Evolutionary conservation across 768 basidiomycete genomes (phyloP), one percentile per base, ranked within the genome.

Genomic region (Astraeus odoratus): DNA sequence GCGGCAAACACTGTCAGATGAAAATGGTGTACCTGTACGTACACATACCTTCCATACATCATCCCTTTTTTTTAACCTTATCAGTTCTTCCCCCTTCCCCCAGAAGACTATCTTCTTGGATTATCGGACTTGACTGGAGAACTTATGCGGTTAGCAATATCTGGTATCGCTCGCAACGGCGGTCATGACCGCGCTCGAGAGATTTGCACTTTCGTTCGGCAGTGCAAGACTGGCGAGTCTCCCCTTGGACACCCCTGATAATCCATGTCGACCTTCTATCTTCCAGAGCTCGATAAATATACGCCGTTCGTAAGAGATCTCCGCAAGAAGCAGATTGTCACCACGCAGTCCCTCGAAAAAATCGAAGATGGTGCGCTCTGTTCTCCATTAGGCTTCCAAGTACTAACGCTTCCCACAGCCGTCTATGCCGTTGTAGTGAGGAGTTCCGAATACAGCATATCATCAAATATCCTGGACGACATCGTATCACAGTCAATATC

Each of bases 101-200:
- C 79, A 26, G 80, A 85, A 31, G 94, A 98, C 59, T 98, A 96
- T 58, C 70, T 97, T 12, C 77, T 97, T 3, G 96, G 96, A 5
- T 67, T 98, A 23, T 88, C 90, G 6, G 96, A 99, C 65, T 74
- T 99, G 18, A 96, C 92, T 0, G 96, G 96, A 35, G 96, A 99
- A 66, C 77, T 98, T 20, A 97, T 98, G 96, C 78, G 95, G 26
- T 86, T 84, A 51, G 92, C 91, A 9, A 95, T 97, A 48, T 87
- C 90, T 37, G 78, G 86, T 37, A 78, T 92, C 33, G 68, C 79
- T 3, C 76, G 73, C 13, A 76, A 75, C 37, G 83, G 83, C 3
- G 84, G 83, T 3, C 76, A 78, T 9, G 64, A 68, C 46, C 78
- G 74, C 55, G 84, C 86, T 1, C 68, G 65, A 16, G 69, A 80